A percentile compares a stretch with the other conserved stretches of the same genome.
phyloP scores from a whole-genome alignment of 2,329 filamentous ascomycete species.

The Corynespora cassiicola region DNA sequence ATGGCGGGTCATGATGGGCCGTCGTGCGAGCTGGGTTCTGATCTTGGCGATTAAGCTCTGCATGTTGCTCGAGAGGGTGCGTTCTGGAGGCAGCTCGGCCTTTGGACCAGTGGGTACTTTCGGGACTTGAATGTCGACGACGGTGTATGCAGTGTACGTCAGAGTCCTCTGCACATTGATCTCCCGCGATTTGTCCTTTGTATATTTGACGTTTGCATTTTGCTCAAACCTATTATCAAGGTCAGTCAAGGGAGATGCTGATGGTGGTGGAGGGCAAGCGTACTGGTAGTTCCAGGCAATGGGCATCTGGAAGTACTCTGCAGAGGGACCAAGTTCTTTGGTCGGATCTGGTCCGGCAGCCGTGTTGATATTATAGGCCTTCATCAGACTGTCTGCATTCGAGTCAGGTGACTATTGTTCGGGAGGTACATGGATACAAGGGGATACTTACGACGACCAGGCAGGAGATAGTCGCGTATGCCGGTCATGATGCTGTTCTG shows the following conservation, averaged over 20 bases:
- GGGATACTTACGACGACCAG: conserved; percentile 68
- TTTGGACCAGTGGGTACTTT: conserved; percentile 67
- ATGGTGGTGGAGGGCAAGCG: conserved; percentile 10
- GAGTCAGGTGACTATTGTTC: background rate
- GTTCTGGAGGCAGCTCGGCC: conserved; percentile 60
- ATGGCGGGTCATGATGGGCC: conserved; percentile 87
- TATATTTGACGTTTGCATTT: conserved; percentile 75
- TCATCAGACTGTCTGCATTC: conserved; percentile 60
- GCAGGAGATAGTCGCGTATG: conserved; percentile 73
- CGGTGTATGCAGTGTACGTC: conserved; percentile 49
- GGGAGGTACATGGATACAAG: background rate
- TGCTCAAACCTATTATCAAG: conserved; percentile 72
- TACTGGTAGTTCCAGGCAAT: conserved; percentile 72
- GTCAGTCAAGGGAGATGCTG: conserved; percentile 4
- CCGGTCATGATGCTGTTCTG: conserved; percentile 73
- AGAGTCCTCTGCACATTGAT: conserved; percentile 36
- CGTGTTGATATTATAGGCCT: conserved; percentile 63
- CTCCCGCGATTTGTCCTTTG: conserved; percentile 46
- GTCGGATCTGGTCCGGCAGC: conserved; percentile 61
- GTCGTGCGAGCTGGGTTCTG: conserved; percentile 69
- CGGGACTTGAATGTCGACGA: conserved; percentile 67
- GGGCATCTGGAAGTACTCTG: conserved; percentile 75
- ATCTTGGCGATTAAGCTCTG: conserved; percentile 70
- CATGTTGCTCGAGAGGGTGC: conserved; percentile 62
- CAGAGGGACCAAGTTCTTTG: conserved; percentile 78